Percentiles rank a stretch among this genome's conserved stretches.
Conservation (phyloP, 805 yeast genomes). For the Nakazawaea populi region DNA sequence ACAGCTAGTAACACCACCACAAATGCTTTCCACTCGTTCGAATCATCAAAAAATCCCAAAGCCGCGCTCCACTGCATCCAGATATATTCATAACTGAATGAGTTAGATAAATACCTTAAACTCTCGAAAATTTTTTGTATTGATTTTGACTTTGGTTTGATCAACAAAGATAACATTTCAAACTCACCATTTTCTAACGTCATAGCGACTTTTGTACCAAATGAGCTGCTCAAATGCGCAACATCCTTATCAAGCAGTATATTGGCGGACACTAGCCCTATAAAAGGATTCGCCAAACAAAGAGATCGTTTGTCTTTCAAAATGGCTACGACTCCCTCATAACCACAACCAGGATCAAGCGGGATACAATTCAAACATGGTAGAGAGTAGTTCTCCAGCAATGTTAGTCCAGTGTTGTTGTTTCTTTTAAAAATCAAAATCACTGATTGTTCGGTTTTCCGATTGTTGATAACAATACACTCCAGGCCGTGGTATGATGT, state of each 20-base stretch:
- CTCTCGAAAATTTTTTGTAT: constrained; percentile 42
- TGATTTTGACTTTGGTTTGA: constrained; percentile 39
- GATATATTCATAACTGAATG: constrained; percentile 49
- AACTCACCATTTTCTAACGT: constrained; percentile 16
- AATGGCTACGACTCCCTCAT: constrained; percentile 40
- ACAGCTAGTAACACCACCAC: constrained; percentile 45
- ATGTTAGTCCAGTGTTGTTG: constrained; percentile 16
- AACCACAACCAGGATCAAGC: constrained; percentile 23
- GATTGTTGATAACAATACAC: constrained; percentile 51
- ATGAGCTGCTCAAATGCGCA: constrained; percentile 16
- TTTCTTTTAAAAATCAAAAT: constrained; percentile 41
- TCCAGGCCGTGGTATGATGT: constrained; percentile 50
- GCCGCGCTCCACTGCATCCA: constrained; percentile 62
- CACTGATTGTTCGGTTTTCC: constrained; percentile 32
- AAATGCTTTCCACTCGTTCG: constrained; percentile 58
- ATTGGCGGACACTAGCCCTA: constrained; percentile 37
- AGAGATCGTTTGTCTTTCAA: constrained; percentile 30
- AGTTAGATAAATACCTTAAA: constrained; percentile 50
- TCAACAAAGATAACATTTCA: constrained; percentile 27
- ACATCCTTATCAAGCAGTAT: constrained; percentile 18
- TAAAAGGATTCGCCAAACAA: constrained; percentile 49
- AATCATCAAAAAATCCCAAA: constrained; percentile 30
- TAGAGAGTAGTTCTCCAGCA: constrained; percentile 2
- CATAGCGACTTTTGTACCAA: constrained; percentile 21
- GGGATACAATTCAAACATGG: constrained; percentile 30